Percentiles rank a stretch among this genome's conserved stretches.
These are phyloP conservation scores for Sideroxylon spinosum DNA, from an alignment of 179 eudicot genomes.

Conservation along the genomic window DNA sequence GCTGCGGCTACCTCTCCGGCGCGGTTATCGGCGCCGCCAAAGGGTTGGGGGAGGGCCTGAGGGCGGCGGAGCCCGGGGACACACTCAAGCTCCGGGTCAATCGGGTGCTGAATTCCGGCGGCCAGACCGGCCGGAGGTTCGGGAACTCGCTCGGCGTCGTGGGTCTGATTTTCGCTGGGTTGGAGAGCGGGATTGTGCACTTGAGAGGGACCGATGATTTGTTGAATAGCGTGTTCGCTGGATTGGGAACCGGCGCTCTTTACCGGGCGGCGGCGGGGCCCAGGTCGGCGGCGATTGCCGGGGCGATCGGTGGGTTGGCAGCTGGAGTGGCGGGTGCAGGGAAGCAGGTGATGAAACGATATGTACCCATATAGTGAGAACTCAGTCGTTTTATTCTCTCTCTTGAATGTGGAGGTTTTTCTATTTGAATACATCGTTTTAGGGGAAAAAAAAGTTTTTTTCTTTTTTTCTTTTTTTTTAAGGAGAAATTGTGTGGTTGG, in stretches of 20 bases:
- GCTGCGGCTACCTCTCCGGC: constrained; percentile 45
- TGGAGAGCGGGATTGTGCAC: constrained; percentile 15
- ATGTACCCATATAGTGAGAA: constrained; percentile 19
- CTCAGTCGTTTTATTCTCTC: not conserved
- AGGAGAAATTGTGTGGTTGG: too few species aligned
- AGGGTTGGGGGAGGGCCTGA: constrained; percentile 36
- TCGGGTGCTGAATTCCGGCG: constrained; percentile 32
- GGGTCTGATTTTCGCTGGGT: constrained; percentile 30
- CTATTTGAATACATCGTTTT: too few species aligned
- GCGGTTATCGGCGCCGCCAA: constrained; percentile 36
- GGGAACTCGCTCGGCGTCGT: constrained; percentile 27
- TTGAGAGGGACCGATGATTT: constrained; percentile 24
- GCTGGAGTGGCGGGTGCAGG: constrained; percentile 28
- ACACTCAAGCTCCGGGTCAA: constrained; percentile 39
- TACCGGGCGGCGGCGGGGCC: constrained; percentile 28
- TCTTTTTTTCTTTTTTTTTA: too few species aligned
- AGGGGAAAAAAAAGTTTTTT: too few species aligned
- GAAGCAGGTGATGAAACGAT: constrained; percentile 24
- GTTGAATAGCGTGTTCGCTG: constrained; percentile 24
- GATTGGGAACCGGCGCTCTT: constrained; percentile 28
- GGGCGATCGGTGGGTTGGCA: constrained; percentile 32
- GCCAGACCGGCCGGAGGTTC: constrained; percentile 26
- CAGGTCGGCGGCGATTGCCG: constrained; percentile 31
- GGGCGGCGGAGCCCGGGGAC: constrained; percentile 39
- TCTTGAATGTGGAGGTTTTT: too few species aligned